These are phyloP conservation scores for Blastosporella zonata DNA, from an alignment of 1,284 basidiomycete genomes.

Conservation along the genomic window DNA sequence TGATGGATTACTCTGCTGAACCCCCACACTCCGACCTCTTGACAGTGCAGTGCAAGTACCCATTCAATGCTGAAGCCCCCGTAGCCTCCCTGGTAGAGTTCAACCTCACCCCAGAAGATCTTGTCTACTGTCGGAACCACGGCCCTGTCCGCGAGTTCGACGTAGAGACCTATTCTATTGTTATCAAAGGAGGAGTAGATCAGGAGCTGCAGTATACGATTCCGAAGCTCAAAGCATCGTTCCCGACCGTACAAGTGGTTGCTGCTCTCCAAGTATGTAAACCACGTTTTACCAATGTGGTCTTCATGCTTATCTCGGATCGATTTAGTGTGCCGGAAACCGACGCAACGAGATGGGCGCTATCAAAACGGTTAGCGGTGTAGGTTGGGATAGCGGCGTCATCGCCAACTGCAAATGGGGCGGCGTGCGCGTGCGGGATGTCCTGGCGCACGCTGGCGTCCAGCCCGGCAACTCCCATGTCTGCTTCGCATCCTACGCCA, in stretches of 20 bases:
- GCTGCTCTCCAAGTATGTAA: conserved; percentile 55
- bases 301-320: background rate
- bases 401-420: conserved; percentile 63
- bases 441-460: conserved; percentile 46
- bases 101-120: conserved; percentile 51
- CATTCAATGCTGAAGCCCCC: conserved; percentile 60
- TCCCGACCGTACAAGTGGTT: conserved; percentile 44
- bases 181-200: conserved; percentile 36
- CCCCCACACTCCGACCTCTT: conserved; percentile 46
- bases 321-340: conserved; percentile 62
- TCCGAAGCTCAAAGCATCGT: conserved; percentile 39
- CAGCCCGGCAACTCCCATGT: conserved; percentile 41
- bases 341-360: conserved; percentile 64
- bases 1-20: conserved; percentile 44
- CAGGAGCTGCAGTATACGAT: conserved; percentile 36
- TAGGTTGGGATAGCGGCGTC: conserved; percentile 62
- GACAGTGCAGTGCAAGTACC: conserved; percentile 41
- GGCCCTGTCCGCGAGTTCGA: conserved; percentile 53
- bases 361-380: conserved; percentile 49
- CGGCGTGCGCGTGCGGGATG: conserved; percentile 52
- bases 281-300: background rate
- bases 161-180: conserved; percentile 40
- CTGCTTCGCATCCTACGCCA: conserved; percentile 61
- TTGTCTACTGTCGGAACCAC: conserved; percentile 62
- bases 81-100: conserved; percentile 51